Percentiles rank a stretch among this genome's conserved stretches.
These are phyloP conservation scores for Penicillium cosmopolitanum DNA, from an alignment of 495 filamentous ascomycete species.

Conservation along the genomic window DNA sequence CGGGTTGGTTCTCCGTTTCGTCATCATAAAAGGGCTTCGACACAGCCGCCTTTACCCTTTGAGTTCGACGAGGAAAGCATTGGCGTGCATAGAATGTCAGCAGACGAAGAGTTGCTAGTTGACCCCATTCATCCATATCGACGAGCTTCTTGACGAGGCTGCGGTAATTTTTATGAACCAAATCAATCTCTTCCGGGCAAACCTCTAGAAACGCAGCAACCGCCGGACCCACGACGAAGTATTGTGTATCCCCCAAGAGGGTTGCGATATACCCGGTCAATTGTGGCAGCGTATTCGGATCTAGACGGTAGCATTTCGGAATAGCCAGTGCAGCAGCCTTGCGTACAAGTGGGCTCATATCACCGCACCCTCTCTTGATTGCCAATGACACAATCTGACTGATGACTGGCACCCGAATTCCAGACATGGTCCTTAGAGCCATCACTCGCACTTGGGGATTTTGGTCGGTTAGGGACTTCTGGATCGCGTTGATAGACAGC, in stretches of 20 bases:
- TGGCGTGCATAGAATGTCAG: slow-evolving; percentile 82
- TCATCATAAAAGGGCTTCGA: slow-evolving; percentile 80
- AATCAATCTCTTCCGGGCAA: slow-evolving; percentile 80
- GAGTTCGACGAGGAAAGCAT: slow-evolving; percentile 80
- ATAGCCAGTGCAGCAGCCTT: slow-evolving; percentile 94
- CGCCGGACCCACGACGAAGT: slow-evolving; percentile 91
- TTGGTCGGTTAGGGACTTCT: slow-evolving; percentile 90
- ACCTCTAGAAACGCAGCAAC: slow-evolving; percentile 87
- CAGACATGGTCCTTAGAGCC: slow-evolving; percentile 92
- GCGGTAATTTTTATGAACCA: slow-evolving; percentile 90
- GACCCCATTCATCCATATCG: slow-evolving; percentile 99
- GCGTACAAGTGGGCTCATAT: slow-evolving; percentile 93
- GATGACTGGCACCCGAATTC: slow-evolving; percentile 96
- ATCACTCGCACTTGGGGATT: slow-evolving; percentile 89
- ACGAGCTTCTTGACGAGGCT: slow-evolving; percentile 84
- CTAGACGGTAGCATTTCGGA: slow-evolving; percentile 94
- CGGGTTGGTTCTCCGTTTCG: slow-evolving; percentile 47
- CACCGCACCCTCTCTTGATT: slow-evolving; percentile 86
- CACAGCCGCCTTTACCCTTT: slow-evolving; percentile 54
- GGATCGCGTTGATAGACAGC: slow-evolving; percentile 96
- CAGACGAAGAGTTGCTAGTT: slow-evolving; percentile 77
- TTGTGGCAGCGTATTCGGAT: slow-evolving; percentile 83
- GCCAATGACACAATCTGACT: slow-evolving; percentile 96
- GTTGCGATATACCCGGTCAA: slow-evolving; percentile 76
- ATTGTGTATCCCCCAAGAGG: slow-evolving; percentile 86